phyloP scores from a whole-genome alignment of 352 stramenopile genomes.

The Globisporangium rhizosaccharum region DNA sequence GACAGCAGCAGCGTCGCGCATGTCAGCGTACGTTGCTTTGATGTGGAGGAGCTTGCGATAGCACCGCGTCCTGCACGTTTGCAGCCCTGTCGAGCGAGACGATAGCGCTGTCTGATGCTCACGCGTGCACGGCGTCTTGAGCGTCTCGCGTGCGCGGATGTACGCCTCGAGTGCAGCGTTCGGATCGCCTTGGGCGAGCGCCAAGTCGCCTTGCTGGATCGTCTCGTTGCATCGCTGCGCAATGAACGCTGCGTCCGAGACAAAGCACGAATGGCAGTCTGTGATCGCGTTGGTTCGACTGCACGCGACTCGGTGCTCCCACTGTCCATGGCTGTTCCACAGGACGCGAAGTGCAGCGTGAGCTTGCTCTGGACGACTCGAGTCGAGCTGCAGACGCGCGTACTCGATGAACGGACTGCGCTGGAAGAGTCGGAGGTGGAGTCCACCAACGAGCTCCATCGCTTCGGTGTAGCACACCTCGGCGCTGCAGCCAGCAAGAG shows the following conservation, averaged over 20 bases:
- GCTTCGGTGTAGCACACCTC: conserved; percentile 49
- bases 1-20: conserved; percentile 18
- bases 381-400: conserved; percentile 52
- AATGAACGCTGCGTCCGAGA: conserved; percentile 25
- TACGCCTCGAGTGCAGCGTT: conserved; percentile 17
- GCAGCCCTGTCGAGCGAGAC: conserved; percentile 6
- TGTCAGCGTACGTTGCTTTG: conserved; percentile 19
- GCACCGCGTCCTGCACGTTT: conserved; percentile 22
- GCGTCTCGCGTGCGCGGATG: conserved; percentile 5
- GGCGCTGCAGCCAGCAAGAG: not conserved
- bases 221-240: conserved; percentile 45
- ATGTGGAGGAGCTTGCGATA: conserved; percentile 45
- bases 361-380: conserved; percentile 36
- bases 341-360: conserved; percentile 43
- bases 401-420: conserved; percentile 59
- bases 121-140: conserved; percentile 4
- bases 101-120: not conserved
- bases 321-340: conserved; percentile 3
- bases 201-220: conserved; percentile 33
- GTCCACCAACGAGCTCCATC: conserved; percentile 60
- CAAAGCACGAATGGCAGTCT: conserved; percentile 7
- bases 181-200: conserved; percentile 16
- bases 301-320: not conserved
- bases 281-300: not conserved
- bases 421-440: conserved; percentile 50